Base-by-base conservation (phyloP, 1,284 basidiomycete species). In the Marasmius sp. region DNA sequence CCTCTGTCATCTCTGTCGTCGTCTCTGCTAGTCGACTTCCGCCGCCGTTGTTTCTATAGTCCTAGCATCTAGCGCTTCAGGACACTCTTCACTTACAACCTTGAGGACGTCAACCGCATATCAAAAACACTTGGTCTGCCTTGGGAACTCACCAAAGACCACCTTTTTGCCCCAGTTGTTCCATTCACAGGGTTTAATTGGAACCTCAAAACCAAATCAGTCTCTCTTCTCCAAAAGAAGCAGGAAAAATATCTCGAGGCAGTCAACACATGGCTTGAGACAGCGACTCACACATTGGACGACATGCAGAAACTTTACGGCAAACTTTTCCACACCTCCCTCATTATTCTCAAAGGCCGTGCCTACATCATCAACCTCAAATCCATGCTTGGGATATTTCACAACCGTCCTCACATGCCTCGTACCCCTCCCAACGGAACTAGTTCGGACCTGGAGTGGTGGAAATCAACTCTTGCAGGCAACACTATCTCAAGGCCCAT, bases 291-390 rank as follows among this genome's bases (percentile, higher is more conserved):
- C n/a, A n/a, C n/a, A n/a, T n/a, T n/a, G 27, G 27, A 27, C 2
- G 27, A 27, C 27, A 66, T 70, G 0, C 67, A 72, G 37, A 64
- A 69, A 14, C 65, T 79, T 0, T 71, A 76, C 45, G 72, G 79
- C 6, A 77, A 78, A 48, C 66, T 80, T 0, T 62, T 75, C 0
- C 76, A 78, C 50, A 60, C 68, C 0, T 68, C 62, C 16, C 64
- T 66, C 3, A 67, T 78, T 0, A 34, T 75, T 1, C 70, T 71
- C n/a, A 54, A 39, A 9, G 75, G 75, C 0, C 49, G 69, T 0
- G 73, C 76, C 0, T 76, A 74, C 50, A 71, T 79, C 55, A 73
- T 68, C 18, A 59, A 54, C 14, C 64, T 81, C 1, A 71, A 78
- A 45, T 41, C 62, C 14, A 67, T 76, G 66, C 53, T 75, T 0